Conservation (phyloP, 1,139 yeast species). For the Debaryomycetaceae sp. region DNA sequence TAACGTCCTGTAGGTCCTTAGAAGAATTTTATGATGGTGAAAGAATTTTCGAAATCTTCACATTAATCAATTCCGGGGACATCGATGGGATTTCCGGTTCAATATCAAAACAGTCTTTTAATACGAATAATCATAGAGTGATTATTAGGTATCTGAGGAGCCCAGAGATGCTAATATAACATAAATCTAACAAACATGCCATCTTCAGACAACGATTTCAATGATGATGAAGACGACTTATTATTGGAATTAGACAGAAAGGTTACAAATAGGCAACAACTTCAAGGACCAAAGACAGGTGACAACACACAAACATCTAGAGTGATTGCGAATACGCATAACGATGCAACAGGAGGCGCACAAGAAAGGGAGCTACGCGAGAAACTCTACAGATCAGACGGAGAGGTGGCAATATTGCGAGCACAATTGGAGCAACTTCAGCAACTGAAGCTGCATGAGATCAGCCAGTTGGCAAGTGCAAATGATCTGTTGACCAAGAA, state of each 20-base stretch:
- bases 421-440: conserved; percentile 56
- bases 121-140: background rate
- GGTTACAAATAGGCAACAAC: conserved; percentile 6
- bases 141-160: background rate
- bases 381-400: conserved; percentile 52
- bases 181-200: conserved; percentile 10
- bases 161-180: background rate
- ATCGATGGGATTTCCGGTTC: background rate
- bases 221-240: conserved; percentile 40
- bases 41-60: background rate
- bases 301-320: conserved; percentile 5
- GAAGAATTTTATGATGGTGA: background rate
- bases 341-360: background rate
- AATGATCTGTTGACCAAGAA: conserved; percentile 26
- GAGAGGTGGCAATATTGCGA: conserved; percentile 74
- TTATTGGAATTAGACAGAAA: conserved; percentile 13
- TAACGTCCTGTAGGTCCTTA: background rate
- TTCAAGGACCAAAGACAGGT: conserved; percentile 4
- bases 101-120: background rate
- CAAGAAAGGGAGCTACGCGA: conserved; percentile 13
- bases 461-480: conserved; percentile 36
- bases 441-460: conserved; percentile 40
- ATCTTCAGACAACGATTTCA: conserved; percentile 28
- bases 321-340: background rate
- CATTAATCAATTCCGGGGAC: background rate